Evolutionary conservation across 768 basidiomycete species (phyloP).

Genomic region (Amanita polypyramis): DNA sequence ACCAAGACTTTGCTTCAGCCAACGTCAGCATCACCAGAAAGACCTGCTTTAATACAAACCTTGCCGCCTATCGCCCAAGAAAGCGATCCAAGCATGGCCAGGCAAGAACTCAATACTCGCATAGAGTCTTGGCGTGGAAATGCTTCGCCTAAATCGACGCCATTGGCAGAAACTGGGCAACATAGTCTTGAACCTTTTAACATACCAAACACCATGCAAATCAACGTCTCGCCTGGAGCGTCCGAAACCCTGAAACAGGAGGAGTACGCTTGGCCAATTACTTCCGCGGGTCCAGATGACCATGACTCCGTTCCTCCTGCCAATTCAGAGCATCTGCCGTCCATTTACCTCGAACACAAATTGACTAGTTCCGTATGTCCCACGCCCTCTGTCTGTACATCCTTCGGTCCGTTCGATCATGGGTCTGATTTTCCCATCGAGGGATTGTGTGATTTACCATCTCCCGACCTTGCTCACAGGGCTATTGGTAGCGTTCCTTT

Average conservation of each 20-base stretch:
- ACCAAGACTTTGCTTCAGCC: slow-evolving; percentile 1
- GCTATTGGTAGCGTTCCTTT: slow-evolving; percentile 42
- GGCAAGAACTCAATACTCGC: slow-evolving; percentile 39
- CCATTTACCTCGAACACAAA: slow-evolving; percentile 47
- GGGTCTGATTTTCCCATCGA: slow-evolving; percentile 26
- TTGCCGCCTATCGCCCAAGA: slow-evolving; percentile 57
- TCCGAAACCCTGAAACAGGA: slow-evolving; percentile 43
- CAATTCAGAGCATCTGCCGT: slow-evolving; percentile 31
- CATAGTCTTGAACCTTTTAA: slow-evolving; percentile 40
- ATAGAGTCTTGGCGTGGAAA: slow-evolving; percentile 61
- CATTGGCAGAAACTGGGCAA: slow-evolving; percentile 39
- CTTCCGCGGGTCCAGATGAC: slow-evolving; percentile 52
- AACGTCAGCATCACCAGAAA: slow-evolving; percentile 17
- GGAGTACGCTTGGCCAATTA: slow-evolving; percentile 62
- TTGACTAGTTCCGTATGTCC: slow-evolving; percentile 44
- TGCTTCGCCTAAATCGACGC: slow-evolving; percentile 37
- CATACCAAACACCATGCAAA: slow-evolving; percentile 32
- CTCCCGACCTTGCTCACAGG: slow-evolving; percentile 51
- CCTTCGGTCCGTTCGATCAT: slow-evolving; percentile 45
- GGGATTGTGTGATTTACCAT: slow-evolving; percentile 30
- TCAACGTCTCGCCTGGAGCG: slow-evolving; percentile 14
- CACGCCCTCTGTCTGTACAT: slow-evolving; percentile 44
- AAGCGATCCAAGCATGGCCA: slow-evolving; percentile 44
- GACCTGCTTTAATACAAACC: slow-evolving; percentile 18
- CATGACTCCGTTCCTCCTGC: slow-evolving; percentile 12